phyloP scores from a whole-genome alignment of 108 stramenopile species.

The Fistulifera pelliculosa region DNA sequence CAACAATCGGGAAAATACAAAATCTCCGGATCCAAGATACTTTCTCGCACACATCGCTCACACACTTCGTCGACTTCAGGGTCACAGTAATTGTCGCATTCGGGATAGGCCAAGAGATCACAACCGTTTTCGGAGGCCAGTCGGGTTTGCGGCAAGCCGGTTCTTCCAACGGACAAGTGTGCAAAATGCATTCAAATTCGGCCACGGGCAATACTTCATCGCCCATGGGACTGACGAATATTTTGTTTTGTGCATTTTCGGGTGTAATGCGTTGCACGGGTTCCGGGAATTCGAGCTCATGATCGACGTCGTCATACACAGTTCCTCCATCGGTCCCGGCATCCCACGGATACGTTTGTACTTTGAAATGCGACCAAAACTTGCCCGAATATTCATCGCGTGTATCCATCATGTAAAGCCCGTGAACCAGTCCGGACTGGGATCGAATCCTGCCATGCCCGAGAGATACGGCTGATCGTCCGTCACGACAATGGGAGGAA shows the following conservation, averaged over 20 bases:
- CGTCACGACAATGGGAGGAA: conserved; percentile 31
- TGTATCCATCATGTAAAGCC: conserved; percentile 26
- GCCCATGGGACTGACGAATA: conserved; percentile 12
- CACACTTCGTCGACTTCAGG: conserved; percentile 1
- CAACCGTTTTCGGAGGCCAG: conserved; percentile 12
- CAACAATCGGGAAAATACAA: no score
- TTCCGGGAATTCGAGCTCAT: conserved; percentile 31
- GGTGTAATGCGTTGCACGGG: conserved; percentile 17
- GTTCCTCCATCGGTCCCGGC: conserved; percentile 42
- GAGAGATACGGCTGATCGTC: conserved; percentile 22
- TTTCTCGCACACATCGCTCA: not conserved
- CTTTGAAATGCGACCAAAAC: conserved; percentile 24
- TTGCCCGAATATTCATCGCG: conserved; percentile 28
- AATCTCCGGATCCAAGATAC: not conserved
- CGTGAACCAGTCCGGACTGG: conserved; percentile 47
- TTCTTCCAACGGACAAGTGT: conserved; percentile 17
- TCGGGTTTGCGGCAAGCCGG: not conserved
- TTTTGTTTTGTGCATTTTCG: conserved; percentile 7
- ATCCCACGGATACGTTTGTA: conserved; percentile 33
- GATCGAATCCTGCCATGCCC: conserved; percentile 26
- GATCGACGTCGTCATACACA: conserved; percentile 27
- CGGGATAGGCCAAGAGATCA: conserved; percentile 6
- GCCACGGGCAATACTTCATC: conserved; percentile 16
- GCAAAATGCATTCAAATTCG: conserved; percentile 34
- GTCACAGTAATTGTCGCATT: conserved; percentile 4